These are phyloP conservation scores for Nannochloropsis salina DNA, from an alignment of 108 stramenopile species.

Conservation along the genomic window DNA sequence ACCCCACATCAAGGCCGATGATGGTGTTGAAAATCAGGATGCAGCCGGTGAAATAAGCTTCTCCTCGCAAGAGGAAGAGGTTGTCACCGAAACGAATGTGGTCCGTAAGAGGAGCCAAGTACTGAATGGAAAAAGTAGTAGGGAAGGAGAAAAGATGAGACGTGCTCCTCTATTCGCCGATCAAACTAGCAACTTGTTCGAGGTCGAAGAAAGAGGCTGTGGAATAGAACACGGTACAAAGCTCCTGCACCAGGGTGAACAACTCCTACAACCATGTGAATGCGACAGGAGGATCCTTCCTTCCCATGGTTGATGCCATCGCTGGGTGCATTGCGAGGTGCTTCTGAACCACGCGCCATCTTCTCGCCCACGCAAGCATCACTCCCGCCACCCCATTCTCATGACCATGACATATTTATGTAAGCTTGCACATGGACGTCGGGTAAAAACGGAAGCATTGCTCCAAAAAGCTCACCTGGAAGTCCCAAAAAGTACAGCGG, in stretches of 20 bases:
- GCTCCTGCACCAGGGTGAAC: no score
- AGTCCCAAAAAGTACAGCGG: not conserved
- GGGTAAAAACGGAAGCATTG: not conserved
- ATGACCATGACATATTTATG: not conserved
- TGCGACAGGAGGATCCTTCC: no score
- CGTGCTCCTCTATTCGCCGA: not conserved
- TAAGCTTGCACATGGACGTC: not conserved
- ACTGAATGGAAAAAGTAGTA: not conserved
- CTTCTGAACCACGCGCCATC: no score
- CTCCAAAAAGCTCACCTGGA: not conserved
- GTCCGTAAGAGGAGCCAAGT: not conserved
- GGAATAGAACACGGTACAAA: not conserved
- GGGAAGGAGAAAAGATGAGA: not conserved
- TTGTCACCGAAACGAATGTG: not conserved
- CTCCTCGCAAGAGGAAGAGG: not conserved
- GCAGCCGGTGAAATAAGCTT: conserved; percentile 14
- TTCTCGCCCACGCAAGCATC: no score
- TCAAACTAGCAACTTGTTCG: not conserved
- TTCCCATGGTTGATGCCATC: no score
- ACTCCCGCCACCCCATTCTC: no score
- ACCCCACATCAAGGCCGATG: not conserved
- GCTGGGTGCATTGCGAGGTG: no score
- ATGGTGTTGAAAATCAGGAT: not conserved
- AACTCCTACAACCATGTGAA: no score
- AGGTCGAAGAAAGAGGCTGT: not conserved